Conservation (phyloP, 805 yeast species). For the Alloascoidea africana region DNA sequence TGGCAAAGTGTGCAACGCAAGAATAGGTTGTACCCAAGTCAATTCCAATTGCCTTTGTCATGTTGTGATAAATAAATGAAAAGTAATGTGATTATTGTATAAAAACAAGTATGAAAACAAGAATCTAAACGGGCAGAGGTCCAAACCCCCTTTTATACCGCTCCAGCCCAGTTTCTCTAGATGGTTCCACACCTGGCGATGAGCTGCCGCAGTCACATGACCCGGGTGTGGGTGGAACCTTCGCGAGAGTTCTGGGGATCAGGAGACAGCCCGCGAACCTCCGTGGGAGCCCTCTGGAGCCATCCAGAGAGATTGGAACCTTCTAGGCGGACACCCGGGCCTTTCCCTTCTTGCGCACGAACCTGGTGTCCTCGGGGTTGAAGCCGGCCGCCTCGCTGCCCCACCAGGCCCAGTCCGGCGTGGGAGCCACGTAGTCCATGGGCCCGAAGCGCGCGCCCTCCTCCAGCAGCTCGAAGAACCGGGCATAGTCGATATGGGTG, state of each 20-base stretch:
- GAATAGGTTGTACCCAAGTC: constrained; percentile 97
- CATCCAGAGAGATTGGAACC: background rate
- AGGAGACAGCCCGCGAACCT: background rate
- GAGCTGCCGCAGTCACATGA: too few species aligned
- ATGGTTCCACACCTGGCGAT: too few species aligned
- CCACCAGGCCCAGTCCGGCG: constrained; percentile 87
- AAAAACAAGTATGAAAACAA: too few species aligned
- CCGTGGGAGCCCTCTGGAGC: constrained; percentile 3
- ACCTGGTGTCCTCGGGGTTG: constrained; percentile 70
- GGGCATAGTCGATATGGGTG: constrained; percentile 77
- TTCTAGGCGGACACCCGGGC: too few species aligned
- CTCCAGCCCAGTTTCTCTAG: too few species aligned
- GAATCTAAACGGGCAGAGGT: too few species aligned
- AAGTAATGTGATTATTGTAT: too few species aligned
- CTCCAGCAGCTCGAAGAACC: constrained; percentile 54
- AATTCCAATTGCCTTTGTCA: constrained; percentile 64
- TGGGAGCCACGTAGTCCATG: constrained; percentile 64
- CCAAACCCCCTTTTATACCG: too few species aligned
- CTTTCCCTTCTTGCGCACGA: constrained; percentile 47
- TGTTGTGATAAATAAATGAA: constrained; percentile 22
- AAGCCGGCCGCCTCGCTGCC: constrained; percentile 80
- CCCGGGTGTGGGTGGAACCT: background rate
- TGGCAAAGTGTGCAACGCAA: constrained; percentile 81
- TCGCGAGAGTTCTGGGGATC: constrained; percentile 2
- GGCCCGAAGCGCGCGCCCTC: constrained; percentile 57